Percentiles rank a stretch among this genome's conserved stretches.
Evolutionary conservation across 2,329 filamentous ascomycete species (phyloP).

Genomic region (Ophiostoma novo-ulmi): DNA sequence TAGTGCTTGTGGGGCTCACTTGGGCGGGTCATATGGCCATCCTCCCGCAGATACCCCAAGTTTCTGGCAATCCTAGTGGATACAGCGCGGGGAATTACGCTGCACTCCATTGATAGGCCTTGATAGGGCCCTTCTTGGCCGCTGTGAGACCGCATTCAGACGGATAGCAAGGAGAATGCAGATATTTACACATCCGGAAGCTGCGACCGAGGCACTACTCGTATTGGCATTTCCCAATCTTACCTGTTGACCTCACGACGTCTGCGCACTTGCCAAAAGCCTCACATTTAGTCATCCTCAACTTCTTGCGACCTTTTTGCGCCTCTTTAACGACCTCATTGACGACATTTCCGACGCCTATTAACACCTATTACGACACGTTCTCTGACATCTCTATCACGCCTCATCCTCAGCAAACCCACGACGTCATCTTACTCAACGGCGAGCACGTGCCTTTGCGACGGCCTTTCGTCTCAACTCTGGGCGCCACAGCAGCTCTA

Average conservation of each 20-base stretch:
- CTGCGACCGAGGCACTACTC: constrained; percentile 1
- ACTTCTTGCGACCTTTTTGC: background rate
- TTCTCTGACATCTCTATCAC: background rate
- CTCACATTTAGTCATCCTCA: background rate
- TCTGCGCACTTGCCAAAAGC: background rate
- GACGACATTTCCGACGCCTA: background rate
- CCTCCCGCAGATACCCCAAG: constrained; percentile 7
- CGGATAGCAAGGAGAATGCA: background rate
- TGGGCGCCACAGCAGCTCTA: background rate
- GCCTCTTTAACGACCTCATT: background rate
- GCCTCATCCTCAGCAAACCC: background rate
- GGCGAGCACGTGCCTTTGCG: constrained; percentile 1
- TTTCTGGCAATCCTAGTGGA: constrained; percentile 1
- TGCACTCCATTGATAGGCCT: background rate
- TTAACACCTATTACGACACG: background rate
- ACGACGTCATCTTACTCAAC: background rate
- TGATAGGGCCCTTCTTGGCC: background rate
- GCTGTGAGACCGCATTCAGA: background rate
- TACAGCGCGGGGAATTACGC: constrained; percentile 9
- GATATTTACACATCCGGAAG: constrained; percentile 7
- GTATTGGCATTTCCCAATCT: background rate
- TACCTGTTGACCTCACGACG: background rate
- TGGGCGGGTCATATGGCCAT: constrained; percentile 1
- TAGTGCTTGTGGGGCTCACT: background rate
- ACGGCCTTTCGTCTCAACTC: background rate